phyloP scores from a whole-genome alignment of 1,284 basidiomycete species.

The Hemileia vastatrix region DNA sequence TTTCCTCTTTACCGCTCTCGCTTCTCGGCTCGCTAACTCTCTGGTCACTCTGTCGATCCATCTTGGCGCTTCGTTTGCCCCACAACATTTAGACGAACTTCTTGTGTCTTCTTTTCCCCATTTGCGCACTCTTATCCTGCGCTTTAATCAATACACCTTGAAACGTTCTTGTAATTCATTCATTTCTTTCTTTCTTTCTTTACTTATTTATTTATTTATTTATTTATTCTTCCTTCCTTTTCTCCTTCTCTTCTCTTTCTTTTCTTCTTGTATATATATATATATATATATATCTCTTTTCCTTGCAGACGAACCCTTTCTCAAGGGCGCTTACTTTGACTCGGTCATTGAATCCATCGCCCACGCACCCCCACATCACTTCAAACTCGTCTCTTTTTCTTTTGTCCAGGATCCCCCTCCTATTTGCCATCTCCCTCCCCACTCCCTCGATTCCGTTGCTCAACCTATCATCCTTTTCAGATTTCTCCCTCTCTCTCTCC shows the following conservation, averaged over 20 bases:
- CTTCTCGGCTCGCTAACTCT: not conserved
- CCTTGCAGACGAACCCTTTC: conserved; percentile 16
- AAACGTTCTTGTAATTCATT: conserved; percentile 7
- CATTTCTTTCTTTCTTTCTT: not conserved
- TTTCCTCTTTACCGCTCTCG: conserved; percentile 8
- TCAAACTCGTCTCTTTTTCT: not conserved
- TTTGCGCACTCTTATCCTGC: not conserved
- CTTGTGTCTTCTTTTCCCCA: not conserved
- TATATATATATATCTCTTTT: too few species aligned
- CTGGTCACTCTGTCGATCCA: not conserved
- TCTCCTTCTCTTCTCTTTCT: not conserved
- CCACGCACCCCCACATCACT: not conserved
- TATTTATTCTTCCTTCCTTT: not conserved
- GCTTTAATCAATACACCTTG: conserved; percentile 18
- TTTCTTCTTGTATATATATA: too few species aligned
- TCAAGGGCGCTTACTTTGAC: conserved; percentile 23
- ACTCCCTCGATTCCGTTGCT: not conserved
- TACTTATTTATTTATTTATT: not conserved
- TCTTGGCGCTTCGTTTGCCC: conserved; percentile 15
- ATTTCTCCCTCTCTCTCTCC: conserved; percentile 1
- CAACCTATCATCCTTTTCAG: conserved; percentile 22
- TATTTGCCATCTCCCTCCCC: too few species aligned
- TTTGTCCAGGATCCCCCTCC: conserved; percentile 19
- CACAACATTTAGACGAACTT: conserved; percentile 20
- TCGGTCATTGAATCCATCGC: not conserved